These are phyloP conservation scores for Leptodontidium sp. DNA, from an alignment of 2,329 filamentous ascomycete species.

Conservation along the genomic window DNA sequence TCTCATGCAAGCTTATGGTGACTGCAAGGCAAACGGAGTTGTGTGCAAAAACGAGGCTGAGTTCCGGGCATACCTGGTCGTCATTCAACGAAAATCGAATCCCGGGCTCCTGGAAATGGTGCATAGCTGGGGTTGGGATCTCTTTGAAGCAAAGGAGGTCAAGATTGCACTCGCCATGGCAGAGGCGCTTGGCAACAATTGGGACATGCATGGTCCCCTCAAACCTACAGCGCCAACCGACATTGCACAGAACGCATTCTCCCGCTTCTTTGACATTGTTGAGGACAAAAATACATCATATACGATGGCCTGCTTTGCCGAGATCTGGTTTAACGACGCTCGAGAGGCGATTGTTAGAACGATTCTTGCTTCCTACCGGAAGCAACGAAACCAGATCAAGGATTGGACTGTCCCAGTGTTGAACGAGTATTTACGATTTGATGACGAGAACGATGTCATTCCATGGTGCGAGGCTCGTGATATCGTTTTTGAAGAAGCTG, in stretches of 20 bases:
- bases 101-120: slow-evolving; percentile 63
- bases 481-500: slow-evolving; percentile 58
- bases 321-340: slow-evolving; percentile 70
- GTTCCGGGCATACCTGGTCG: slow-evolving; percentile 70
- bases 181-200: slow-evolving; percentile 66
- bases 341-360: slow-evolving; percentile 65
- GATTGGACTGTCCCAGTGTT: slow-evolving; percentile 66
- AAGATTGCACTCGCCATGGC: slow-evolving; percentile 68
- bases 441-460: slow-evolving; percentile 71
- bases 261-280: slow-evolving; percentile 67
- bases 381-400: slow-evolving; percentile 64
- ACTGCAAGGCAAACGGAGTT: slow-evolving; percentile 66
- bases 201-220: slow-evolving; percentile 64
- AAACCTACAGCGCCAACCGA: slow-evolving; percentile 50
- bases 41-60: slow-evolving; percentile 69
- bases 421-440: slow-evolving; percentile 70
- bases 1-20: slow-evolving; percentile 71
- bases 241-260: slow-evolving; percentile 58
- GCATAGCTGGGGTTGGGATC: slow-evolving; percentile 62
- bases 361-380: slow-evolving; percentile 62
- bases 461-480: slow-evolving; percentile 68
- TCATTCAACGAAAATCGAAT: slow-evolving; percentile 65
- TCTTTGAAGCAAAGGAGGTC: slow-evolving; percentile 66
- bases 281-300: slow-evolving; percentile 66
- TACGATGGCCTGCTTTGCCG: slow-evolving; percentile 74